phyloP scores from a whole-genome alignment of 1,139 yeast species.

The Candida sp. region DNA sequence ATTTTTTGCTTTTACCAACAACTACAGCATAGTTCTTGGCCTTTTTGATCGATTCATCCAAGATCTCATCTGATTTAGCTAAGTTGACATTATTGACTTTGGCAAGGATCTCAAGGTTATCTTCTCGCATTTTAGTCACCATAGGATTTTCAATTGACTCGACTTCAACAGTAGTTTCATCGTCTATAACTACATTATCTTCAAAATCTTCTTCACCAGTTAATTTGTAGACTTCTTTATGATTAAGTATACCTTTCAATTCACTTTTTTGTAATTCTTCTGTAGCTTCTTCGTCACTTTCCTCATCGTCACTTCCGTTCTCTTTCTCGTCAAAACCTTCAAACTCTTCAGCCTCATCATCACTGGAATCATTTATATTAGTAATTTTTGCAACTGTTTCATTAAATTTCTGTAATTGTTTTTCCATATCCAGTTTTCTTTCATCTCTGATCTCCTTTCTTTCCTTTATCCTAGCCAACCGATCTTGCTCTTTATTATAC shows the following conservation, averaged over 20 bases:
- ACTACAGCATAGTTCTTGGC: conserved; percentile 74
- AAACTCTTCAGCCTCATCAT: conserved; percentile 38
- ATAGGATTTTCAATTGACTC: conserved; percentile 52
- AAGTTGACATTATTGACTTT: conserved; percentile 62
- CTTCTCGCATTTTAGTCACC: conserved; percentile 24
- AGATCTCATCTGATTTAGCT: conserved; percentile 53
- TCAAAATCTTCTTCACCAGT: conserved; percentile 34
- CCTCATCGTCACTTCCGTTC: conserved; percentile 11
- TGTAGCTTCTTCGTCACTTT: conserved; percentile 12
- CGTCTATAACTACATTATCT: conserved; percentile 45
- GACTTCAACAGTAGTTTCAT: conserved; percentile 62
- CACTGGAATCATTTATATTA: conserved; percentile 27
- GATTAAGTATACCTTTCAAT: conserved; percentile 39
- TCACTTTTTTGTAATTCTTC: conserved; percentile 28
- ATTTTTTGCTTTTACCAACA: conserved; percentile 48
- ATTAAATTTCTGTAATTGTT: conserved; percentile 56
- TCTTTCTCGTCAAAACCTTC: conserved; percentile 31
- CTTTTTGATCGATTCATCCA: conserved; percentile 61
- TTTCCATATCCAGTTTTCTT: conserved; percentile 61
- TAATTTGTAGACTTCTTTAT: conserved; percentile 41
- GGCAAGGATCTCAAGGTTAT: conserved; percentile 52
- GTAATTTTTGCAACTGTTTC: conserved; percentile 48
- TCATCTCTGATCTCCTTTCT: conserved; percentile 69
- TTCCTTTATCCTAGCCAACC: conserved; percentile 72
- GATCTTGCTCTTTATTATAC: conserved; percentile 70